Evolutionary conservation across 2,329 filamentous ascomycete genomes (phyloP).

Genomic region (Pseudogymnoascus sp.): DNA sequence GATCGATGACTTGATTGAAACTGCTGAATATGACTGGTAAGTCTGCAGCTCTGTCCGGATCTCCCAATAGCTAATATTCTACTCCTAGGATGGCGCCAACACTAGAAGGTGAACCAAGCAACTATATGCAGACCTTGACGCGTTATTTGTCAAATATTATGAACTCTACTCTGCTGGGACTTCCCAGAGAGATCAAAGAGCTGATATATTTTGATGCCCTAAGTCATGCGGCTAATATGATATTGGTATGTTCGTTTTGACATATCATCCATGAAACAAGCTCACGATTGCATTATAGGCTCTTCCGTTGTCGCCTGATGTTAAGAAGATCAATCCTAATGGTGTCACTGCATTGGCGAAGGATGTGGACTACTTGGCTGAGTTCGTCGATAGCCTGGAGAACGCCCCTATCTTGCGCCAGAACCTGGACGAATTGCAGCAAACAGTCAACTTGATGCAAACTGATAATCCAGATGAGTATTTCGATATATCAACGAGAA

Average conservation of each 20-base stretch:
- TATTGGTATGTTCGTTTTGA: slow-evolving; percentile 47
- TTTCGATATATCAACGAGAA: slow-evolving; percentile 81
- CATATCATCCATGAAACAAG: not conserved
- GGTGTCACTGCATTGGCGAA: slow-evolving; percentile 73
- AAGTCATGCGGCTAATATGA: slow-evolving; percentile 79
- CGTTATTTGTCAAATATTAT: slow-evolving; percentile 93
- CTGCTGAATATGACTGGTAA: slow-evolving; percentile 91
- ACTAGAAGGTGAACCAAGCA: slow-evolving; percentile 66
- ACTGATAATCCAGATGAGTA: slow-evolving; percentile 92
- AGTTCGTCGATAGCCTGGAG: slow-evolving; percentile 80
- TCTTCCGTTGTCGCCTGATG: slow-evolving; percentile 55
- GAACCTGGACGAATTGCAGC: slow-evolving; percentile 85
- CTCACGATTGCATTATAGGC: slow-evolving; percentile 13
- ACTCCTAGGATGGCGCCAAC: slow-evolving; percentile 46
- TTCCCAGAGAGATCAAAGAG: slow-evolving; percentile 95
- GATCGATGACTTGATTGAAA: slow-evolving; percentile 95
- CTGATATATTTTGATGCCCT: slow-evolving; percentile 96
- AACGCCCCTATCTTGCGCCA: slow-evolving; percentile 78
- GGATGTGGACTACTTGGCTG: slow-evolving; percentile 75
- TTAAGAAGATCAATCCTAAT: slow-evolving; percentile 80
- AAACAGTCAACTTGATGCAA: slow-evolving; percentile 83
- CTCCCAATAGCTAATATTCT: slow-evolving; percentile 14
- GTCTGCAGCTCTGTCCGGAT: slow-evolving; percentile 28
- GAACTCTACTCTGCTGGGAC: slow-evolving; percentile 82
- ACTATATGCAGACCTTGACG: slow-evolving; percentile 92